Evolutionary conservation across 2,329 filamentous ascomycete species (phyloP), one percentile per base, ranked within the genome.

Genomic region (Phialemonium atrogriseum): DNA sequence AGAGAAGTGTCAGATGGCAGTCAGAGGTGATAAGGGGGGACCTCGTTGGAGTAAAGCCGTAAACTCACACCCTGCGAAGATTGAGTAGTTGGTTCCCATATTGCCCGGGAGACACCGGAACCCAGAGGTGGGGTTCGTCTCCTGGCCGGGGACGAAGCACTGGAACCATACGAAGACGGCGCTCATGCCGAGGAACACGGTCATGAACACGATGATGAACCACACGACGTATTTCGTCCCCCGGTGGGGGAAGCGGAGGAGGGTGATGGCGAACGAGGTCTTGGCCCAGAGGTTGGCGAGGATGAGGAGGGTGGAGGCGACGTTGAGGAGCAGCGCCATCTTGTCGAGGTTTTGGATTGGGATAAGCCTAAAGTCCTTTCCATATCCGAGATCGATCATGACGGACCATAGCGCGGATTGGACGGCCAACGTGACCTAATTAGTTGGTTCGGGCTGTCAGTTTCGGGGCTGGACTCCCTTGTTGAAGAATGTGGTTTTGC

Each of bases 221-320:
- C 49, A 50, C 12, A 58, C 44, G 10, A 43, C 32, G 3, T 46
- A 23, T 46, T 36, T 27, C 36, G 35, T 15, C 45, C 41, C 10
- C 47, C 34, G 5, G 42, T 48, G 27, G 17, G 27, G 27, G 5
- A 56, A 43, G 16, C 50, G 45, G 6, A 54, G 35, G 1, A 56
- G 41, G 5, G 54, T 55, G 6, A 58, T 37, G 5, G 50, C 54
- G 23, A 60, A 56, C 2, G 55, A 56, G 1, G 55, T 57, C 36
- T 60, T 60, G 37, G 49, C 52, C 51, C 49, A 56, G 9, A 51
- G 46, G 23, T 53, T 42, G 9, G 45, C 45, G 15, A 52, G 25
- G 26, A 56, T 43, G 27, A 50, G 43, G 8, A 46, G 16, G 13
- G 44, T 40, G 27, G 26, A 27, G 1, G 27, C 24, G 12, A 36